Percentiles rank a stretch among this genome's conserved stretches.
These are phyloP conservation scores for Nemania abortiva DNA, from an alignment of 2,329 filamentous ascomycete species.

Conservation along the genomic window DNA sequence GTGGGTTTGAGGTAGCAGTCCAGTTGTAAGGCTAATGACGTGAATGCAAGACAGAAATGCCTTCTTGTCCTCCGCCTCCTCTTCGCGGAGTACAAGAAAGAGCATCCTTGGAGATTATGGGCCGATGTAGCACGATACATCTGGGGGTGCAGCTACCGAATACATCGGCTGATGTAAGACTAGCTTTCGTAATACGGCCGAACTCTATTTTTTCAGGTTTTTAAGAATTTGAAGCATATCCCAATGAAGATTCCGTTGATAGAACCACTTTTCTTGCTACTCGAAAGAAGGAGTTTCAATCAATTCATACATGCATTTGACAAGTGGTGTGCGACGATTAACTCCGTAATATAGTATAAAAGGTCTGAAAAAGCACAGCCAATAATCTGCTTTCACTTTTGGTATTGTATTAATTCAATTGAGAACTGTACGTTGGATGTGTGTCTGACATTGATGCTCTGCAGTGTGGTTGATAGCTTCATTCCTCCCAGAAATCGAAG, in stretches of 20 bases:
- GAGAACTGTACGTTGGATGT: no score
- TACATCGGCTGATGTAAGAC: slow-evolving; percentile 1
- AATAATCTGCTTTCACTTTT: no score
- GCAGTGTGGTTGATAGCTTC: not conserved
- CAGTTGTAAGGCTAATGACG: not conserved
- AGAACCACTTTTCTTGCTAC: no score
- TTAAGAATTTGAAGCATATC: not conserved
- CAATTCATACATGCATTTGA: no score
- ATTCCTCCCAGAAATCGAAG: slow-evolving; percentile 12
- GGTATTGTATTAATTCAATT: no score
- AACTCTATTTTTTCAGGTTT: not conserved
- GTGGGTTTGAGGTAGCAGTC: no score
- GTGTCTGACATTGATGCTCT: not conserved
- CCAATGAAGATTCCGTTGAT: not conserved
- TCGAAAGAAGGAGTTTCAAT: no score
- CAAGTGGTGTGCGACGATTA: no score
- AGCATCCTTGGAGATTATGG: not conserved
- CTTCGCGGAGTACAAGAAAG: slow-evolving; percentile 2
- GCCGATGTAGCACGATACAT: slow-evolving; percentile 1
- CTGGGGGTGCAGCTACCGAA: slow-evolving; percentile 9
- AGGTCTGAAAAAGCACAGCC: no score
- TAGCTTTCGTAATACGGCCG: not conserved
- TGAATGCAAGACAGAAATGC: not conserved
- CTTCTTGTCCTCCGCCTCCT: not conserved
- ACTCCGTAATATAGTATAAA: no score